A percentile compares a stretch with the other conserved stretches of the same genome.
phyloP scores from a whole-genome alignment of 2,329 filamentous ascomycete genomes.

The Fusarium guadeloupense region DNA sequence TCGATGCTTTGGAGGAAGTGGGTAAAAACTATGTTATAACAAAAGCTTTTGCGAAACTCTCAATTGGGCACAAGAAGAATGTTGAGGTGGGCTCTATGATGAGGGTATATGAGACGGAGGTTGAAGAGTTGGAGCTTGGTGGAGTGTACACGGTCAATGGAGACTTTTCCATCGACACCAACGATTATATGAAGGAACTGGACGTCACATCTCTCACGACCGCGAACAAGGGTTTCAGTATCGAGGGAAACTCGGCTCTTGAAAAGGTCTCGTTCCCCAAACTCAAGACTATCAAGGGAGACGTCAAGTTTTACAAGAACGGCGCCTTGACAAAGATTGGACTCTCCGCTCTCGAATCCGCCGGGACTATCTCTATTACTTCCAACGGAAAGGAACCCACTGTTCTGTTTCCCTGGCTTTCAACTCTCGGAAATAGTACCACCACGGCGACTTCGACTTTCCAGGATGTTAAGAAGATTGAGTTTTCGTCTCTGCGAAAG shows the following conservation, averaged over 20 bases:
- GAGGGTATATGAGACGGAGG: conserved; percentile 37
- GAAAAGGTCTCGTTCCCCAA: conserved; percentile 34
- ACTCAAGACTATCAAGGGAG: conserved; percentile 39
- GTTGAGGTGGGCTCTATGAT: conserved; percentile 35
- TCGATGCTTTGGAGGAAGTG: conserved; percentile 35
- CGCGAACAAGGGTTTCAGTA: conserved; percentile 35
- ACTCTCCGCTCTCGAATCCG: conserved; percentile 37
- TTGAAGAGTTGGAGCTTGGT: conserved; percentile 30
- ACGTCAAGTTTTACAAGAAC: conserved; percentile 40
- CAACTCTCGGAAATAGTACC: conserved; percentile 38
- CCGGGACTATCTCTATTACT: conserved; percentile 40
- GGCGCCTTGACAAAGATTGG: conserved; percentile 27
- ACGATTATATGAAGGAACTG: conserved; percentile 32
- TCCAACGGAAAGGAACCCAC: conserved; percentile 33
- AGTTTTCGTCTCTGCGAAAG: conserved; percentile 37
- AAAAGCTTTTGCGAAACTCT: conserved; percentile 31
- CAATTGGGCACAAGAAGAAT: conserved; percentile 32
- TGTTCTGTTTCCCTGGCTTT: conserved; percentile 34
- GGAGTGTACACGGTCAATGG: conserved; percentile 39
- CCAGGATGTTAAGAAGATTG: conserved; percentile 24
- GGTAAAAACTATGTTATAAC: conserved; percentile 39
- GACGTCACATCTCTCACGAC: conserved; percentile 28
- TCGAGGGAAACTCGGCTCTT: conserved; percentile 37
- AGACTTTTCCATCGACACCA: conserved; percentile 41
- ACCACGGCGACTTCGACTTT: conserved; percentile 40